These are phyloP conservation scores for Zea mays DNA, from an alignment of 176 grass and related monocot species.

Conservation along the genomic window DNA sequence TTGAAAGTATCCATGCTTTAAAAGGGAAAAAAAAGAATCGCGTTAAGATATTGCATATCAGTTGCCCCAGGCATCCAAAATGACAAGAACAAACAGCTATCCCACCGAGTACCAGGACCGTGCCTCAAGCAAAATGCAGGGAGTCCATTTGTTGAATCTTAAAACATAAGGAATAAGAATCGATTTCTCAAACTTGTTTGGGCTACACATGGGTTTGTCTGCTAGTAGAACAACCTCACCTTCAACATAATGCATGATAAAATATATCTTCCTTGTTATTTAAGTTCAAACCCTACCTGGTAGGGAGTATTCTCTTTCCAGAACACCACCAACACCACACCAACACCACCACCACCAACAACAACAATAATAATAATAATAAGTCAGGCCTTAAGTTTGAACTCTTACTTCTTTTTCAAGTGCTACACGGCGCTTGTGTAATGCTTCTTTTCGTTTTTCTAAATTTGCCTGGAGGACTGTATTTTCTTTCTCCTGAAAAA, in stretches of 20 bases:
- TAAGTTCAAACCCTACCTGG: not conserved
- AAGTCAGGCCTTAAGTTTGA: constrained; percentile 20
- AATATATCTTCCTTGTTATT: constrained; percentile 6
- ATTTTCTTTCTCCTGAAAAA: constrained; percentile 74
- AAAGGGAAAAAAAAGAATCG: not conserved
- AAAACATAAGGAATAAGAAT: constrained; percentile 28
- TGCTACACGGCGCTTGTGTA: constrained; percentile 60
- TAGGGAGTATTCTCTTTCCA: constrained; percentile 27
- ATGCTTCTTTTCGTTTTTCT: constrained; percentile 57
- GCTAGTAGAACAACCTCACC: not conserved
- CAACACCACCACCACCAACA: not conserved
- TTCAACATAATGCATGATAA: constrained; percentile 6
- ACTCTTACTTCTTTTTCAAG: constrained; percentile 89
- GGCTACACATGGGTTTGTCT: constrained; percentile 10
- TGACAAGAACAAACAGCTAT: constrained; percentile 1
- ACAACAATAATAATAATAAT: not conserved
- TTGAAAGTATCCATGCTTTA: not conserved
- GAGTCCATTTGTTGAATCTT: constrained; percentile 21
- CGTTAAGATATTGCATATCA: not conserved
- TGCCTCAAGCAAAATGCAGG: constrained; percentile 12
- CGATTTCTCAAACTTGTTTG: constrained; percentile 17
- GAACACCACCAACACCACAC: not conserved
- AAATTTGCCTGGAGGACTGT: constrained; percentile 57
- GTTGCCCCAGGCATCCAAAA: not conserved
- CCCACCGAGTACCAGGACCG: not conserved